Conservation (phyloP, 805 yeast species). For the Suhomyces kilbournensis region DNA sequence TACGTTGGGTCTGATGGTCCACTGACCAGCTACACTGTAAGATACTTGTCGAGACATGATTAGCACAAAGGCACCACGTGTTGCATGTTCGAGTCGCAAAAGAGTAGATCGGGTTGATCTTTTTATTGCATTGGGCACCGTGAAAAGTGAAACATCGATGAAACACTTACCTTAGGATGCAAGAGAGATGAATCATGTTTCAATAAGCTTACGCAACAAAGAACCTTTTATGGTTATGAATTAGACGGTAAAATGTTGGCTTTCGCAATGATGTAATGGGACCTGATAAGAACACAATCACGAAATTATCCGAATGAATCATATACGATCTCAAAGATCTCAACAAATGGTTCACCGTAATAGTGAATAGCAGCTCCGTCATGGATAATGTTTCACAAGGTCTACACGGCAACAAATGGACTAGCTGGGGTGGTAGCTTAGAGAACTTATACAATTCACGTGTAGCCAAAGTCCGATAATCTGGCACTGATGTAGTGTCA, state of each 20-base stretch:
- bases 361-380: too few species aligned
- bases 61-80: not conserved
- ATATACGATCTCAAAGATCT: not conserved
- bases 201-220: not conserved
- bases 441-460: not conserved
- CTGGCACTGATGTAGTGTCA: not conserved
- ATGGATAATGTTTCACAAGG: not conserved
- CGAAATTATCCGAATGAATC: not conserved
- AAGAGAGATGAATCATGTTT: not conserved
- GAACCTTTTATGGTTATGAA: not conserved
- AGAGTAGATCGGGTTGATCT: not conserved
- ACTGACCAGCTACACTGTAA: not conserved
- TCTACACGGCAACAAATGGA: not conserved
- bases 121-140: too few species aligned
- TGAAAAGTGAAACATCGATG: not conserved
- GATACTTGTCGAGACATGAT: not conserved
- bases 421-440: not conserved
- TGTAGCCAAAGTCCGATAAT: not conserved
- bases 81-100: not conserved
- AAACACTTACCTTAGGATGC: not conserved
- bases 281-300: not conserved
- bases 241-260: not conserved
- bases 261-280: not conserved
- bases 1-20: too few species aligned
- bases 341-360: not conserved